Evolutionary conservation across 768 basidiomycete genomes (phyloP).

Genomic region (Psilocybe azurescens): DNA sequence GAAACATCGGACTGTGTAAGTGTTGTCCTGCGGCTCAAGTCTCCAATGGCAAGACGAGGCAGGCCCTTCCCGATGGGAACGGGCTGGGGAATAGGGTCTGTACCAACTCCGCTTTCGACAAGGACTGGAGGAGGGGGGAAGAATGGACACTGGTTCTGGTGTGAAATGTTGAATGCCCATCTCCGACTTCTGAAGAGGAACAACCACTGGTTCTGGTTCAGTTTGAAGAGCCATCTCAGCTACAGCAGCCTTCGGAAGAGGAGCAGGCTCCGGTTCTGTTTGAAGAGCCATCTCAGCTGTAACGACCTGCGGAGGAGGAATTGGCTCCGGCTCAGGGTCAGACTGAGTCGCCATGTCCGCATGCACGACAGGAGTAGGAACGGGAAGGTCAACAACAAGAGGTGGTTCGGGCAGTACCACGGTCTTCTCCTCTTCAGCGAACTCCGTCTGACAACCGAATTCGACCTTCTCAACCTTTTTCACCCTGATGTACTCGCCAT

Average conservation of each 20-base stretch:
- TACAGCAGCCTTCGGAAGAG: constrained; percentile 27
- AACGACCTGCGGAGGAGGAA: constrained; percentile 25
- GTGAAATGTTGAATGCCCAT: constrained; percentile 55
- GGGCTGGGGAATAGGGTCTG: constrained; percentile 38
- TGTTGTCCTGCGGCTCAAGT: constrained; percentile 43
- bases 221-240: constrained; percentile 54
- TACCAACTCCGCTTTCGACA: constrained; percentile 38
- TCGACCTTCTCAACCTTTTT: constrained; percentile 61
- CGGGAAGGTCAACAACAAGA: constrained; percentile 13
- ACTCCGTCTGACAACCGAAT: constrained; percentile 71
- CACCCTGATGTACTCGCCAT: constrained; percentile 39
- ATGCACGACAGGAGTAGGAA: constrained; percentile 6
- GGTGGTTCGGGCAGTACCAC: constrained; percentile 36
- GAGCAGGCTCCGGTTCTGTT: constrained; percentile 48
- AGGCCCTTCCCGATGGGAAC: constrained; percentile 22
- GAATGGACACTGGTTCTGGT: constrained; percentile 30
- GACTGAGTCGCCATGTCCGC: constrained; percentile 20
- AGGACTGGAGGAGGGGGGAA: constrained; percentile 33
- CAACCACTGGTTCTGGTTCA: constrained; percentile 41
- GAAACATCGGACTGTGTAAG: constrained; percentile 52
- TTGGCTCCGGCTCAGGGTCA: constrained; percentile 13
- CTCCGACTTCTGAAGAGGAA: constrained; percentile 43
- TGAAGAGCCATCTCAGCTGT: constrained; percentile 48
- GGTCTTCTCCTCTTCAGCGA: constrained; percentile 30
- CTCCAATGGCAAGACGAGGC: constrained; percentile 25